phyloP scores from a whole-genome alignment of 345 rosid species.

The Nephelium lappaceum region DNA sequence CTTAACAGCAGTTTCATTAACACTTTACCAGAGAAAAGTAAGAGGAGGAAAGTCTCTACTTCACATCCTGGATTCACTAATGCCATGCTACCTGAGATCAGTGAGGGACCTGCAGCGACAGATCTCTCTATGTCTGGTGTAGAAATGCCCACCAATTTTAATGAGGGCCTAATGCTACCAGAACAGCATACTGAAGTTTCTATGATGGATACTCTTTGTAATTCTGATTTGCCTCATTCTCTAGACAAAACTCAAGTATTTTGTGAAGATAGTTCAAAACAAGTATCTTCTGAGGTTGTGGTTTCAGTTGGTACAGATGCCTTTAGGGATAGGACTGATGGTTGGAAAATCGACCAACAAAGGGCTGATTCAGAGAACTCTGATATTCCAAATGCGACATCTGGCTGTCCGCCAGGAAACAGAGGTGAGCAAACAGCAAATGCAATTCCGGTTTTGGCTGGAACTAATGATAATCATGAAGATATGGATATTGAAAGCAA shows the following conservation, averaged over 20 bases:
- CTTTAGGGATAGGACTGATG: conserved; percentile 26
- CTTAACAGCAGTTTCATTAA: conserved; percentile 23
- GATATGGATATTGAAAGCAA: conserved; percentile 35
- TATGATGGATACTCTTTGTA: conserved; percentile 20
- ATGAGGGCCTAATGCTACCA: conserved; percentile 24
- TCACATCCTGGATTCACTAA: conserved; percentile 34
- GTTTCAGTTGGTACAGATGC: conserved; percentile 36
- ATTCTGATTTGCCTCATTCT: conserved; percentile 32
- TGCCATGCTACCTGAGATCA: conserved; percentile 25
- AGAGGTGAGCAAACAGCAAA: conserved; percentile 35
- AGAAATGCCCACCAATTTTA: conserved; percentile 28
- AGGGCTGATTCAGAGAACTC: conserved; percentile 31
- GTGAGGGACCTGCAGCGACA: conserved; percentile 31
- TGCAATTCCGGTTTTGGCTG: conserved; percentile 27
- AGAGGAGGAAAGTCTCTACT: conserved; percentile 36
- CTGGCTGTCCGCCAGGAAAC: conserved; percentile 22
- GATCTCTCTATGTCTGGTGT: conserved; percentile 27
- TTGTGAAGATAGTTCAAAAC: conserved; percentile 27
- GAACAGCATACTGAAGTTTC: conserved; percentile 29
- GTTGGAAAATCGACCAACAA: conserved; percentile 24
- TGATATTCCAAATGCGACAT: conserved; percentile 27
- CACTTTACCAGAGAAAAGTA: conserved; percentile 32
- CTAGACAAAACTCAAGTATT: conserved; percentile 27
- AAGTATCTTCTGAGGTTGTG: conserved; percentile 33
- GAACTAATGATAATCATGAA: conserved; percentile 26